Percentiles rank a stretch among this genome's conserved stretches.
These are phyloP conservation scores for Liquidambar formosana DNA, from an alignment of 164 flowering plant species.

Conservation along the genomic window DNA sequence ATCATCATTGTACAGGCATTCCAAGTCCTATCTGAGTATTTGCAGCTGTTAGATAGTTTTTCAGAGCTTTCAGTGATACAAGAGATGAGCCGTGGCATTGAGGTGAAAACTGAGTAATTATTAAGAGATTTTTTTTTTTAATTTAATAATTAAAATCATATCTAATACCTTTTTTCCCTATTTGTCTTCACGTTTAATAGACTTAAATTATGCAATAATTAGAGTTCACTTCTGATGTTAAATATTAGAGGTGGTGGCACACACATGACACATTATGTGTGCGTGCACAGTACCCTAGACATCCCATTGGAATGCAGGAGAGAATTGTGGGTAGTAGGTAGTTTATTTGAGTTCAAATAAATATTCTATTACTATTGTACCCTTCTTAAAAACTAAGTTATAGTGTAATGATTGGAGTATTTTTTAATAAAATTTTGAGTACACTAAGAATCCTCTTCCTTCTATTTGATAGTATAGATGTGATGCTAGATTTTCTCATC, in stretches of 20 bases:
- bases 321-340: too few species aligned
- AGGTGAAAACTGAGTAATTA: slow-evolving; percentile 44
- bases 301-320: too few species aligned
- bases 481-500: background rate
- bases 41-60: slow-evolving; percentile 84
- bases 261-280: too few species aligned
- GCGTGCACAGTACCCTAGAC: too few species aligned
- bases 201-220: background rate
- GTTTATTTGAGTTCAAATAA: too few species aligned
- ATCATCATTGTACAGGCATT: slow-evolving; percentile 66
- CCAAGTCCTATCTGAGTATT: slow-evolving; percentile 93
- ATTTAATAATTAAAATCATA: background rate
- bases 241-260: too few species aligned
- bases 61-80: slow-evolving; percentile 85
- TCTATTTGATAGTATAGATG: too few species aligned
- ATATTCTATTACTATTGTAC: too few species aligned
- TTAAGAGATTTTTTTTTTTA: background rate
- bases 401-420: too few species aligned
- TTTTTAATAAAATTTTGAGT: too few species aligned
- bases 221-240: background rate
- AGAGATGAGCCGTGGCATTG: slow-evolving; percentile 94
- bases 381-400: too few species aligned
- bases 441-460: too few species aligned
- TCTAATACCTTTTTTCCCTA: background rate
- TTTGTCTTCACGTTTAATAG: background rate